Evolutionary conservation across 2,329 filamentous ascomycete genomes (phyloP).

Genomic region (Diaporthe velutina): DNA sequence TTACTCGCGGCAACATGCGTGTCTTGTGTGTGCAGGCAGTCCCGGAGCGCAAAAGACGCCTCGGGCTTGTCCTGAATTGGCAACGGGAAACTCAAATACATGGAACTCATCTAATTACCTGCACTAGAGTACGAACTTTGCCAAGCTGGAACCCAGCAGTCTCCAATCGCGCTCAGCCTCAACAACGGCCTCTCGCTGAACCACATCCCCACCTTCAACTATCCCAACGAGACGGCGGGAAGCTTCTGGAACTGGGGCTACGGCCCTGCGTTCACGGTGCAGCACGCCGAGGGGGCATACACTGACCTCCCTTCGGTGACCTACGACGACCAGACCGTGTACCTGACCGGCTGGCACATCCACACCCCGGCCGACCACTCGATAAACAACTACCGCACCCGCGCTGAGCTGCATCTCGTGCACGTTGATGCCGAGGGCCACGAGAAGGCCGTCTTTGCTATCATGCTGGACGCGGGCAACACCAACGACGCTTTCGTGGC

Average conservation of each 20-base stretch:
- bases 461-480: slow-evolving; percentile 59
- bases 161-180: slow-evolving; percentile 59
- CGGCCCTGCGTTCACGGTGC: slow-evolving; percentile 43
- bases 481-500: slow-evolving; percentile 53
- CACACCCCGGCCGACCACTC: slow-evolving; percentile 64
- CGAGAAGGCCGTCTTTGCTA: slow-evolving; percentile 59
- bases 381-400: slow-evolving; percentile 55
- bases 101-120: neutral
- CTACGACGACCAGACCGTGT: slow-evolving; percentile 61
- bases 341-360: slow-evolving; percentile 64
- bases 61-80: neutral
- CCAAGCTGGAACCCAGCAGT: slow-evolving; percentile 64
- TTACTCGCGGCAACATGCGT: neutral
- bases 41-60: no score
- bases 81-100: neutral
- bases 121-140: slow-evolving; percentile 48
- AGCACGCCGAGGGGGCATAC: slow-evolving; percentile 47
- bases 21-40: neutral
- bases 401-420: slow-evolving; percentile 63
- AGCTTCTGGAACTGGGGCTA: slow-evolving; percentile 63
- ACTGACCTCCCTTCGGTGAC: slow-evolving; percentile 55
- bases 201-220: slow-evolving; percentile 58
- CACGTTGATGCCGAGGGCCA: slow-evolving; percentile 57
- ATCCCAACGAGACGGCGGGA: slow-evolving; percentile 51
- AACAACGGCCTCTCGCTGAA: slow-evolving; percentile 54